Percentiles rank a stretch among this genome's conserved stretches.
phyloP scores from a whole-genome alignment of 495 filamentous ascomycete genomes.

The Rostrohypoxylon terebratum region DNA sequence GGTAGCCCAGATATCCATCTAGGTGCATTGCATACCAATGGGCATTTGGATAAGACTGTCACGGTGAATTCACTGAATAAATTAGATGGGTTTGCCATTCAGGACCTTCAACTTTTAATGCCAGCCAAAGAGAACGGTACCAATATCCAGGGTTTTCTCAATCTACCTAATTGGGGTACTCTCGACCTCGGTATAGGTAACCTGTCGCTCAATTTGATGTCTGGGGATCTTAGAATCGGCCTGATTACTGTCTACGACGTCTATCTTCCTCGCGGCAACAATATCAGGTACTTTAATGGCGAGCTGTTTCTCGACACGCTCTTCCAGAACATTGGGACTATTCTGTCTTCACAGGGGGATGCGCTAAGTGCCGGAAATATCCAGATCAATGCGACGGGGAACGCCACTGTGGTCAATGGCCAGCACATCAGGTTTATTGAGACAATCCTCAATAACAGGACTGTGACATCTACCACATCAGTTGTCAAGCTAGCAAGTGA shows the following conservation, averaged over 20 bases:
- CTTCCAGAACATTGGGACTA: constrained; percentile 52
- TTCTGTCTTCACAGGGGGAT: constrained; percentile 50
- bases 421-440: constrained; percentile 59
- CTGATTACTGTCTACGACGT: constrained; percentile 57
- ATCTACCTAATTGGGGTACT: constrained; percentile 60
- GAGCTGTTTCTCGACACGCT: constrained; percentile 50
- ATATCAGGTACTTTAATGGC: constrained; percentile 56
- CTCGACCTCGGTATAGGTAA: constrained; percentile 63
- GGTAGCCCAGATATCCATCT: constrained; percentile 52
- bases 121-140: constrained; percentile 55
- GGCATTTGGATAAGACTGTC: constrained; percentile 57
- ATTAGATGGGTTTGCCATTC: constrained; percentile 58
- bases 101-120: constrained; percentile 54
- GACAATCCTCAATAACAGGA: constrained; percentile 57
- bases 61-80: constrained; percentile 55
- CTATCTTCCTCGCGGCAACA: constrained; percentile 58
- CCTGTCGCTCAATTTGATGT: constrained; percentile 58
- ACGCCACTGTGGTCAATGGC: constrained; percentile 58
- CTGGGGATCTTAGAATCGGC: constrained; percentile 55
- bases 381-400: constrained; percentile 56
- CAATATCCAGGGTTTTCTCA: constrained; percentile 53
- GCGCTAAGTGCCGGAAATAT: constrained; percentile 55
- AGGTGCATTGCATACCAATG: constrained; percentile 51
- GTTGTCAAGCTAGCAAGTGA: constrained; percentile 54
- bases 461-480: constrained; percentile 52